Conservation (phyloP, 1,284 basidiomycete genomes). For the Malassezia nana region DNA sequence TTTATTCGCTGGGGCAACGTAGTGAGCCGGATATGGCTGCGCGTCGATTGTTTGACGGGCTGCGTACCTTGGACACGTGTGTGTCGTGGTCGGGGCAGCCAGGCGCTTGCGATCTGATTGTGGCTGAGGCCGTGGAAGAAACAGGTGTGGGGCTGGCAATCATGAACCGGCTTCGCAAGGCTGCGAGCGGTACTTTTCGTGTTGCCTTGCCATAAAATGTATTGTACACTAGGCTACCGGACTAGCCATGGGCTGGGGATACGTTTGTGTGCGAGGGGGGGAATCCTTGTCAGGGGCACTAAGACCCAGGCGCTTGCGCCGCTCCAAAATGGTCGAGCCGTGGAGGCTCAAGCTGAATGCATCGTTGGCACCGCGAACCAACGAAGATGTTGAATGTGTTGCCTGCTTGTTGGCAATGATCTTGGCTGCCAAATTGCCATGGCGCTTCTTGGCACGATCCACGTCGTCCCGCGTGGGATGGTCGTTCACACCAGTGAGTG, state of each 20-base stretch:
- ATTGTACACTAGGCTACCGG: neutral
- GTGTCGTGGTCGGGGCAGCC: constrained; percentile 21
- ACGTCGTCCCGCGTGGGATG: constrained; percentile 49
- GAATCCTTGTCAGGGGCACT: neutral
- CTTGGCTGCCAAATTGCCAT: constrained; percentile 46
- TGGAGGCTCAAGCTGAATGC: constrained; percentile 40
- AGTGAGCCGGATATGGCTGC: constrained; percentile 60
- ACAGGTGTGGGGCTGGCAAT: constrained; percentile 78
- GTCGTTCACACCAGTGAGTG: constrained; percentile 53
- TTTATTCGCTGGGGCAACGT: constrained; percentile 13
- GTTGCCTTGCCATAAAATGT: neutral
- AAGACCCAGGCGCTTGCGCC: constrained; percentile 21
- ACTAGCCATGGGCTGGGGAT: neutral
- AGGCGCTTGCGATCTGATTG: constrained; percentile 65
- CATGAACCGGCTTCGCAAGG: constrained; percentile 96
- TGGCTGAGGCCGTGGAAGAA: constrained; percentile 77
- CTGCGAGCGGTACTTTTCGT: constrained; percentile 53
- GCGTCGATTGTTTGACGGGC: constrained; percentile 73
- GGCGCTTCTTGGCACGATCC: constrained; percentile 32
- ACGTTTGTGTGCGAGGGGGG: neutral
- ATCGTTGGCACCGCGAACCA: constrained; percentile 46
- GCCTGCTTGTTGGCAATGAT: constrained; percentile 34
- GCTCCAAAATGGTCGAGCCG: constrained; percentile 39
- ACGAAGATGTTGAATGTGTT: constrained; percentile 28
- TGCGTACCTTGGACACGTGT: constrained; percentile 63